Conservation (phyloP, 495 filamentous ascomycete species). For the Amorphotheca resinae region DNA sequence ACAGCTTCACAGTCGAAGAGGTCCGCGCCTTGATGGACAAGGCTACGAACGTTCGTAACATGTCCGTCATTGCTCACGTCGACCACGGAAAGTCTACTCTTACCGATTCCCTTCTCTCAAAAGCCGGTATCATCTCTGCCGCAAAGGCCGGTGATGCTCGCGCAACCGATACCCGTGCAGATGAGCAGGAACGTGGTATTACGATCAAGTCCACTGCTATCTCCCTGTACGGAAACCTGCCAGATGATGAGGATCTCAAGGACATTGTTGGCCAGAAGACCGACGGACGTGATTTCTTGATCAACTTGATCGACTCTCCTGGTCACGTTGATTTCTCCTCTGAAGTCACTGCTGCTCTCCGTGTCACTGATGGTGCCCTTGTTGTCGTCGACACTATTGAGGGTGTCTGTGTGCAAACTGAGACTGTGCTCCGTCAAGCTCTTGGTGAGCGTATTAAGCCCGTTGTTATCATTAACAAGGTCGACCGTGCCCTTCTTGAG, state of each 20-base stretch:
- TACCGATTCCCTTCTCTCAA: slow-evolving; percentile 96
- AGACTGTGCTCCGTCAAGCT: slow-evolving; percentile 98
- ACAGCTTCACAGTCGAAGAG: slow-evolving; percentile 98
- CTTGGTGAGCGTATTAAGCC: slow-evolving; percentile 99
- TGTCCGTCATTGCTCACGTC: slow-evolving; percentile 99
- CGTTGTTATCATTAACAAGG: slow-evolving; percentile 99
- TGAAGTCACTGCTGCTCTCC: slow-evolving; percentile 97
- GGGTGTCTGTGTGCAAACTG: slow-evolving; percentile 99
- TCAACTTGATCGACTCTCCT: slow-evolving; percentile 99
- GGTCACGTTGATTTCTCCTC: slow-evolving; percentile 99
- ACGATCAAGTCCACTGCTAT: slow-evolving; percentile 99
- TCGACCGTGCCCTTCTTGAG: slow-evolving; percentile 97
- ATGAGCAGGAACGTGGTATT: slow-evolving; percentile 99
- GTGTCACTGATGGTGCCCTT: slow-evolving; percentile 98
- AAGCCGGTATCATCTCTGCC: slow-evolving; percentile 98
- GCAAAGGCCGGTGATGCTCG: slow-evolving; percentile 92
- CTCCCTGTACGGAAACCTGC: slow-evolving; percentile 84
- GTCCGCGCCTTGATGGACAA: slow-evolving; percentile 96
- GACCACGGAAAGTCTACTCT: slow-evolving; percentile 99
- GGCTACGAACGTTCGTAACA: slow-evolving; percentile 95
- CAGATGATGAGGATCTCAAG: slow-evolving; percentile 79
- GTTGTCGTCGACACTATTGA: slow-evolving; percentile 99
- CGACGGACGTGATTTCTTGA: slow-evolving; percentile 90
- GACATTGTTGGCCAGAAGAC: slow-evolving; percentile 78
- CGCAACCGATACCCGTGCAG: slow-evolving; percentile 91